phyloP scores from a whole-genome alignment of 805 yeast genomes.

The Candida tallmaniae region DNA sequence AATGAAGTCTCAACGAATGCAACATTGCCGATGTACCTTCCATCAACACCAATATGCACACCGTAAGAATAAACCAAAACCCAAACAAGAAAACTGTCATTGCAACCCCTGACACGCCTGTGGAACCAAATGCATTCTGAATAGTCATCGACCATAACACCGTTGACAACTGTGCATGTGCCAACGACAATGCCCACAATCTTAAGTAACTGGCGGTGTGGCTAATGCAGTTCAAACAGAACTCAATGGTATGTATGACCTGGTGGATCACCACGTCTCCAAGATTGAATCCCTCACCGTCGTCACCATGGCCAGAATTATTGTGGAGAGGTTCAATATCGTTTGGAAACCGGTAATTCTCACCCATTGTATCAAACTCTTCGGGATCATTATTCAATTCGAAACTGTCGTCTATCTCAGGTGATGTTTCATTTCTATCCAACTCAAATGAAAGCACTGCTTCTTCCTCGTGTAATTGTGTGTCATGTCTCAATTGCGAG shows the following conservation, averaged over 20 bases:
- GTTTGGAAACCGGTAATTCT: constrained; percentile 36
- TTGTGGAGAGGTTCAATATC: constrained; percentile 34
- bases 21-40: constrained; percentile 86
- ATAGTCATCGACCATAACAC: constrained; percentile 78
- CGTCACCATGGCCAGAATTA: constrained; percentile 37
- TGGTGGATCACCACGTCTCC: constrained; percentile 76
- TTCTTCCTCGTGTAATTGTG: constrained; percentile 40
- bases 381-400: constrained; percentile 12
- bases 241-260: constrained; percentile 76
- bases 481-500: constrained; percentile 23
- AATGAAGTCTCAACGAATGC: constrained; percentile 70
- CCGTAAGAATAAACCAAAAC: constrained; percentile 72
- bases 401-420: constrained; percentile 11
- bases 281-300: constrained; percentile 36
- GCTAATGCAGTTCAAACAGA: constrained; percentile 73
- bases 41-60: constrained; percentile 67
- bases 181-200: constrained; percentile 75
- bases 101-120: constrained; percentile 51
- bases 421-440: constrained; percentile 11
- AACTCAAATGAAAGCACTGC: constrained; percentile 20
- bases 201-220: constrained; percentile 77
- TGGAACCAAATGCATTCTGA: constrained; percentile 52
- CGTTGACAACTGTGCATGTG: constrained; percentile 73
- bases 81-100: constrained; percentile 61
- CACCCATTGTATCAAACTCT: constrained; percentile 9